Evolutionary conservation across 148 eudicot genomes (phyloP).

Genomic region (Heliamphora exappendiculata): DNA sequence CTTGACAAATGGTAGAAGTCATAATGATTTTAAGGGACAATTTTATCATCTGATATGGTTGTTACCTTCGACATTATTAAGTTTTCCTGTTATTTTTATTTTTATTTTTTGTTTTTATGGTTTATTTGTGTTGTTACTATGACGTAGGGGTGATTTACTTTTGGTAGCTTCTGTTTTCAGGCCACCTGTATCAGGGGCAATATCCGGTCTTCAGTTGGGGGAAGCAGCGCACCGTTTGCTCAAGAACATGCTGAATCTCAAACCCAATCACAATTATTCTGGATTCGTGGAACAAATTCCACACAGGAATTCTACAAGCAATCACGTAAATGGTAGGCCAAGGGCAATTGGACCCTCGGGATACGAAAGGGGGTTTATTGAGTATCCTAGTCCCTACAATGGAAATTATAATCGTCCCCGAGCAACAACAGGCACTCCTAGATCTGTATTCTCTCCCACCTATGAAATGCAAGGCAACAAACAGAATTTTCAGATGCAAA

Average conservation of each 20-base stretch:
- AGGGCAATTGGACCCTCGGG: slow-evolving; percentile 68
- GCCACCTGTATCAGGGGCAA: slow-evolving; percentile 69
- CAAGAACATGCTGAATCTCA: slow-evolving; percentile 66
- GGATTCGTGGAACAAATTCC: slow-evolving; percentile 32
- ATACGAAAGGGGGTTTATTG: slow-evolving; percentile 40
- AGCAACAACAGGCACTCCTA: slow-evolving; percentile 12
- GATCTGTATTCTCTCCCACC: slow-evolving; percentile 20
- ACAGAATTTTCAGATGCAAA: slow-evolving; percentile 30
- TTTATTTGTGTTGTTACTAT: not conserved
- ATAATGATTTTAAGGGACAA: not conserved
- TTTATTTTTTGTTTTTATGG: not conserved
- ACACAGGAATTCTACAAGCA: slow-evolving; percentile 35
- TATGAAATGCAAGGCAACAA: slow-evolving; percentile 35
- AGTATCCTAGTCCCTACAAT: slow-evolving; percentile 15
- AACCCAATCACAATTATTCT: slow-evolving; percentile 33
- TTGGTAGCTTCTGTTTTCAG: slow-evolving; percentile 32
- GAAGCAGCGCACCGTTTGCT: slow-evolving; percentile 93
- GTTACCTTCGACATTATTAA: not conserved
- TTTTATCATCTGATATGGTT: not conserved
- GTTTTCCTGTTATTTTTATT: not conserved
- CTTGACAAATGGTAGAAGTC: not conserved
- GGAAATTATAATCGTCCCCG: slow-evolving; percentile 10
- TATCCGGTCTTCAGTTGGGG: slow-evolving; percentile 64
- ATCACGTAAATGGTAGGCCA: slow-evolving; percentile 36
- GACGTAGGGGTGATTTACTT: not conserved